Conservation (phyloP, 495 filamentous ascomycete species). For the Aspergillus ostianus region DNA sequence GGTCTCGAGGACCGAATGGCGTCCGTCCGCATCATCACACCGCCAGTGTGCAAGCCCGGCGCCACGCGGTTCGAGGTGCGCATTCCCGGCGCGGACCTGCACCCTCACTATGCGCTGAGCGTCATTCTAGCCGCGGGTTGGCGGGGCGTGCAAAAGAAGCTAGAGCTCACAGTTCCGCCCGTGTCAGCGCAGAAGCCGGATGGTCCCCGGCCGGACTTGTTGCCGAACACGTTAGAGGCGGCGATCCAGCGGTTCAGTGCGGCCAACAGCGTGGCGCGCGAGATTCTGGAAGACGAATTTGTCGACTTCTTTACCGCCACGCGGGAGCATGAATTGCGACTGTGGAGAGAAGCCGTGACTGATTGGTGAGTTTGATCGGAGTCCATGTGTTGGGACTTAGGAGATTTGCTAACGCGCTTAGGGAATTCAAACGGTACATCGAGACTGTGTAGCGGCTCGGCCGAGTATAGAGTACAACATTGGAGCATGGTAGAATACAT, state of each 20-base stretch:
- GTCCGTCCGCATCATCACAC: constrained; percentile 80
- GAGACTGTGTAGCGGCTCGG: constrained; percentile 20
- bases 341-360: constrained; percentile 94
- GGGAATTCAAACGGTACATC: constrained; percentile 30
- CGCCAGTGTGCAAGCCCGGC: constrained; percentile 71
- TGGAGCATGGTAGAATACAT: no score
- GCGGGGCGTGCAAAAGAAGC: constrained; percentile 81
- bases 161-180: constrained; percentile 74
- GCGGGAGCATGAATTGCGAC: constrained; percentile 76
- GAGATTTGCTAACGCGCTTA: constrained; percentile 2
- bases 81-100: constrained; percentile 83
- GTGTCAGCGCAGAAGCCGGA: constrained; percentile 50
- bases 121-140: constrained; percentile 79
- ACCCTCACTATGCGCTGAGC: constrained; percentile 77
- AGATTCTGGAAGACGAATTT: constrained; percentile 87
- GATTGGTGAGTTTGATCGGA: constrained; percentile 66
- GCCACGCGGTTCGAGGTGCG: constrained; percentile 85
- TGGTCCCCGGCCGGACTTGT: constrained; percentile 15
- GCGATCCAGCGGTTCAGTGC: constrained; percentile 68
- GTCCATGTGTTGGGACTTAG: not conserved
- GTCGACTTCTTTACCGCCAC: constrained; percentile 94
- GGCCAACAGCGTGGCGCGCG: constrained; percentile 71
- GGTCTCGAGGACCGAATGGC: constrained; percentile 89
- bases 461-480: not conserved
- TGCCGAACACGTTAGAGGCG: constrained; percentile 77